A percentile compares a stretch with the other conserved stretches of the same genome.
Evolutionary conservation across 306 rosid genomes (phyloP).

Genomic region (Astragalus glycyphyllos): DNA sequence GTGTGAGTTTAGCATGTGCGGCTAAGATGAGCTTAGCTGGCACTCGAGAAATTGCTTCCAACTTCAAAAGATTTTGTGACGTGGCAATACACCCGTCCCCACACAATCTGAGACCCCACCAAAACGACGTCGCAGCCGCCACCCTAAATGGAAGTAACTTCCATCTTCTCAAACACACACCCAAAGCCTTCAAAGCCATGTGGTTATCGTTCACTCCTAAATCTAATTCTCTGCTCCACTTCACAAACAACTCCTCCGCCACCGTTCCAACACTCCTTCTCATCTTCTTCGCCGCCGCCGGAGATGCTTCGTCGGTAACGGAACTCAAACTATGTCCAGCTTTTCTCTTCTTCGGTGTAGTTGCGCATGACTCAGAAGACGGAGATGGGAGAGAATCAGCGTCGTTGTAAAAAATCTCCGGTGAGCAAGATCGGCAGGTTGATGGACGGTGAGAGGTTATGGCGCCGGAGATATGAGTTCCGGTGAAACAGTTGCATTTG

Average conservation of each 20-base stretch:
- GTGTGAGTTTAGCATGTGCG: constrained; percentile 53
- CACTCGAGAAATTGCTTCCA: constrained; percentile 58
- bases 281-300: constrained; percentile 3
- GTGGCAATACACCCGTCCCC: constrained; percentile 40
- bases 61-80: constrained; percentile 46
- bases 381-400: constrained; percentile 24
- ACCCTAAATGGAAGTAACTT: constrained; percentile 53
- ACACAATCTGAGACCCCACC: constrained; percentile 59
- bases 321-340: constrained; percentile 10
- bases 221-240: constrained; percentile 51
- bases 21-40: constrained; percentile 62
- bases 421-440: constrained; percentile 43
- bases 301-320: constrained; percentile 16
- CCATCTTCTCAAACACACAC: constrained; percentile 27
- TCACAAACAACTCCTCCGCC: constrained; percentile 41
- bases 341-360: neutral
- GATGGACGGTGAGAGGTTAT: neutral
- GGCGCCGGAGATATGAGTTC: constrained; percentile 34
- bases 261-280: neutral
- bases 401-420: constrained; percentile 6
- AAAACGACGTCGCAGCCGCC: constrained; percentile 69
- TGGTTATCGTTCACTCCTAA: constrained; percentile 16
- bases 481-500: constrained; percentile 37
- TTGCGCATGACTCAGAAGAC: constrained; percentile 37
- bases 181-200: constrained; percentile 40